These are phyloP conservation scores for Yamadazyma mexicana DNA, from an alignment of 1,139 yeast species.

Conservation along the genomic window DNA sequence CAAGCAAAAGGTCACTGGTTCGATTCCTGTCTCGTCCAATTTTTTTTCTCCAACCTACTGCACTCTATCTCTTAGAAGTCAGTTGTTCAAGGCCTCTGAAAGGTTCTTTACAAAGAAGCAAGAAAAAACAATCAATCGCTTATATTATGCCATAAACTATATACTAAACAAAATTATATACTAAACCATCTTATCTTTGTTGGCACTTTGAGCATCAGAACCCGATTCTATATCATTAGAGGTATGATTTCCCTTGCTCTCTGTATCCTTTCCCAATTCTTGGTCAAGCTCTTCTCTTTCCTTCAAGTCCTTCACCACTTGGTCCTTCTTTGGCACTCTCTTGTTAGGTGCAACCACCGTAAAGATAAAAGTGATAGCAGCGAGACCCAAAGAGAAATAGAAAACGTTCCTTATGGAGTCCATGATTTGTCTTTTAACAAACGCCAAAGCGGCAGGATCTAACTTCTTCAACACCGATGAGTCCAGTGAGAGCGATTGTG, in stretches of 20 bases:
- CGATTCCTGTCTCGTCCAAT: conserved; percentile 14
- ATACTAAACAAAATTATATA: no score
- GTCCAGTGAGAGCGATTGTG: conserved; percentile 18
- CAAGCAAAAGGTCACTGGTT: conserved; percentile 55
- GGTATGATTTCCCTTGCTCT: background rate
- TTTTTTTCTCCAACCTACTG: conserved; percentile 3
- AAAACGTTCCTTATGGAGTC: conserved; percentile 31
- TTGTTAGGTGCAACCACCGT: conserved; percentile 28
- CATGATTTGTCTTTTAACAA: conserved; percentile 31
- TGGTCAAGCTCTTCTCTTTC: conserved; percentile 3
- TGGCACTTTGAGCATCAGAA: background rate
- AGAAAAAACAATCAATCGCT: no score
- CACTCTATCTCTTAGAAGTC: no score
- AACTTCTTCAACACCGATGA: conserved; percentile 22
- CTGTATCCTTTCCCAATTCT: background rate
- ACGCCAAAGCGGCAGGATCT: conserved; percentile 24
- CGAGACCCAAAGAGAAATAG: conserved; percentile 31
- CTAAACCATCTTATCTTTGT: background rate
- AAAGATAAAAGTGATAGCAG: conserved; percentile 22
- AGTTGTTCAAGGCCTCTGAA: no score
- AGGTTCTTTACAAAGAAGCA: no score
- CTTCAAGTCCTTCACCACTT: background rate
- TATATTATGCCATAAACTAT: no score
- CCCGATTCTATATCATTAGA: background rate
- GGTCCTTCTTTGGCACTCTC: conserved; percentile 24